Base-by-base conservation (phyloP, 2,329 filamentous ascomycete species). In the Plectosphaerella plurivora region DNA sequence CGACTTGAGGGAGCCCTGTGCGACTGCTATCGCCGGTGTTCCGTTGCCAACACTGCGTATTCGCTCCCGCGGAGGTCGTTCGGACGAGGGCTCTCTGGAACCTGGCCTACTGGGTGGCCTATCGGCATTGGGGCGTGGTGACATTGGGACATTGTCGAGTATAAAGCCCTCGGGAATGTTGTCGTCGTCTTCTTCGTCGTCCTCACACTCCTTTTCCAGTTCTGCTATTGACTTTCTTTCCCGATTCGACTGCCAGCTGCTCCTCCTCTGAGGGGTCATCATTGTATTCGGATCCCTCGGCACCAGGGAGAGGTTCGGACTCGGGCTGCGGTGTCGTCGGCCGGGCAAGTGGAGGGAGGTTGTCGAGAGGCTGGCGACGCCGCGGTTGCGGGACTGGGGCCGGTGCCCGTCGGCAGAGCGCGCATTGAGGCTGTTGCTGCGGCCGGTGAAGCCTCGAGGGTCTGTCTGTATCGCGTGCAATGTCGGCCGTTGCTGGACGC, bases 61-160 rank as follows among this genome's bases (percentile, higher is more conserved):
- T 37, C 77, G 71, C 55, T 80, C 75, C 57, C 79, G 81, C 8
- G 72, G 68, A 3, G 64, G 65, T 45, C 79, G 70, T 50, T 82
- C 77, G 0, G 79, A 80, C 0, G 81, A 83, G 3, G 77, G 73
- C 0, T 77, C 73, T 5, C 77, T 70, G 1, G 83, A 85, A 3
- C 74, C 64, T 1, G 79, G 73, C 39, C 74, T 72, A 62, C 79
- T 86, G 7, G 72, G 73, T 0, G 77, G 69, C 15, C 84, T 75
- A 55, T 86, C 81, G 22, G 73, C 72, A 1, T 73, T 73, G 2
- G 83, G 83, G 2, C 84, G 77, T n/a, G 89, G 89, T 0, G 89
- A 92, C 45, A 94, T 83, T 5, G 89, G 89, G 2, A 94, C 86
- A 58, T 94, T 94, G 70, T 90, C 88, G 46, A 94, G 79, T 50